Evolutionary conservation across 1,139 yeast species (phyloP), one percentile per base, ranked within the genome.

Genomic region (Yamadazyma sp.): DNA sequence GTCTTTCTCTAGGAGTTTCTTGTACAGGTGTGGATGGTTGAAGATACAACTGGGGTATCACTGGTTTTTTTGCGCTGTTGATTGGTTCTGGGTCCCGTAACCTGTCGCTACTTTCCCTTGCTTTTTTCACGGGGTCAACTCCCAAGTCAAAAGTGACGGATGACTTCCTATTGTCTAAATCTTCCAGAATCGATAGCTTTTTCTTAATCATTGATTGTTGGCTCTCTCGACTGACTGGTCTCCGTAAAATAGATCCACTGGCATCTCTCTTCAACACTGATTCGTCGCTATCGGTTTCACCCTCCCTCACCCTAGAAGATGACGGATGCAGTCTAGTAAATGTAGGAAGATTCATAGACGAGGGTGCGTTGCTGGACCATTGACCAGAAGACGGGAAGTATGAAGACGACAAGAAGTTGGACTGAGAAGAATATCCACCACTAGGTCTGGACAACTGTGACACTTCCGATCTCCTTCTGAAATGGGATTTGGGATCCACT

Each of bases 1-100:
- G 48, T 31, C 48, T 27, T 1, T 41, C 37, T 24, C 35, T 37
- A 4, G 11, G 17, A 10, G 40, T 29, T 8, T 27, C 29, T 26
- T 18, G 20, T 11, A 13, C 21, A 2, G 36, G 31, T 6, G 38
- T 34, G 8, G 45, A 32, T n/a, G 29, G 34, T 10, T 23, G 35
- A n/a, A 41, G 18, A n/a, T 30, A 27, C 20, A 41, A 28, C 15
- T 20, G 14, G n/a, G 46, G 43, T 5, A 41, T 20, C n/a, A 12
- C 15, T n/a, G 7, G 15, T n/a, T n/a, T 15, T 10, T 15, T 12
- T 15, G 29, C 3, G 13, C n/a, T 13, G 13, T 9, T 27, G 12
- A 9, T 27, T 9, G 20, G n/a, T 6, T 26, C 16, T 14, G 10
- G 29, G 10, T 5, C 25, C 25, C 5, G 14, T 26, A 7, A 6